Evolutionary conservation across 2,329 filamentous ascomycete genomes (phyloP), one percentile per base, ranked within the genome.

Genomic region (Sodiomyces alkalinus): DNA sequence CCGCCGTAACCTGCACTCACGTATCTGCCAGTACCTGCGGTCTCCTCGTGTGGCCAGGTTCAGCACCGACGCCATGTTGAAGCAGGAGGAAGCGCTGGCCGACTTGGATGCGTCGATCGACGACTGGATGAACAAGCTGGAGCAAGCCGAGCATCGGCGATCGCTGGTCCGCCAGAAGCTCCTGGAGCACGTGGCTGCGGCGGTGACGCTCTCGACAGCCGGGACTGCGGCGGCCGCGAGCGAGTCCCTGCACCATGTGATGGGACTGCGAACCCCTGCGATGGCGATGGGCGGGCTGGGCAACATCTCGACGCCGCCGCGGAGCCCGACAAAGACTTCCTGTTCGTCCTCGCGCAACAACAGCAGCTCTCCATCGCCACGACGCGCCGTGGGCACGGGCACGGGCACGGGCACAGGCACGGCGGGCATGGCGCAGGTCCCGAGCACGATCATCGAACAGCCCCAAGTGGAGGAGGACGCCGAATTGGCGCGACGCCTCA

Each of bases 21-120:
- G 80, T 24, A 82, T 86, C 53, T 80, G 81, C 51, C 72, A 76
- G 30, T 82, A 82, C 42, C 64, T 86, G 7, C 74, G 77, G 28
- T 77, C 74, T 12, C 73, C 77, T 7, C 69, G 77, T 18, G 67
- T 70, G 5, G 70, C 75, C 31, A 75, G 70, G 38, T 82, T 85
- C 47, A 81, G 73, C 38, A 66, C 74, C 37, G 78, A 85, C 35
- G 74, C 73, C 13, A 70, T 87, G 48, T 60, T 86, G 22, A 80
- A 78, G 54, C 80, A 86, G 46, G 80, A 86, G 48, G 80, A 86
- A 50, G 77, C 78, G 2, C 60, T 87, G 8, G 70, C 74, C 2
- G 80, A 85, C 47, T 65, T 87, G 6, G 80, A 87, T 44, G 57
- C 64, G 11, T 80, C 75, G 3, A 86, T 87, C 37, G 80, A 86